Evolutionary conservation across 495 filamentous ascomycete genomes (phyloP), one percentile per base, ranked within the genome.

Genomic region (Copromyces sp.): DNA sequence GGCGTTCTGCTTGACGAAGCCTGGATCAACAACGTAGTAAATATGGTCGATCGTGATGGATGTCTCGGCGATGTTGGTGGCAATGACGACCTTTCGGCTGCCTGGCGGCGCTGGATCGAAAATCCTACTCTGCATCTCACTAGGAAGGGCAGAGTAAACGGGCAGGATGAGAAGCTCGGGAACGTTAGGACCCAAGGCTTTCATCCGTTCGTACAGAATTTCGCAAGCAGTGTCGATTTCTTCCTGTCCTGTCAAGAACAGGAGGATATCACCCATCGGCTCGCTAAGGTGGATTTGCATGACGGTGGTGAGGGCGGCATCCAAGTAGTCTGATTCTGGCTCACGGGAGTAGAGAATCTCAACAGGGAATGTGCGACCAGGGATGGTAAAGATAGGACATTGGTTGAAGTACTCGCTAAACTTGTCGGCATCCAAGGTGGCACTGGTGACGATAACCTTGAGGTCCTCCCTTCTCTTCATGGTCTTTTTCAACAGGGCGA

Each of bases 271-370:
- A 78, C 95, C 95, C 29, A 87, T 85, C 0, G 93, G 92, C 75
- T 99, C 96, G 17, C 89, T 93, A 39, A 99, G 84, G 81, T 99
- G 95, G 73, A 99, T 97, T 76, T 98, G 94, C 94, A 99, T 97
- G 39, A 98, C 94, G 0, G 96, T 98, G 53, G 93, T 91, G 17
- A 99, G 84, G 2, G 96, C 94, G n/a, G 94, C 91, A 80, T 98
- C 95, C 20, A 99, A 87, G 78, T 99, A 99, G 80, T 99, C 95
- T 4, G 91, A 92, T 78, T 98, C 95, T 44, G 96, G 95, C 81
- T 99, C 96, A 70, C 91, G 88, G 4, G 91, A 93, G 80, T 98
- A 98, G 80, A 98, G 91, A 69, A 98, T 91, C 81, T 98, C 94
- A 32, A 99, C 95, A 0, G 95, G 95, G 82, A 88, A 98, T 1